Conservation (phyloP, 2,329 filamentous ascomycete genomes). For the Curvularia sp. region DNA sequence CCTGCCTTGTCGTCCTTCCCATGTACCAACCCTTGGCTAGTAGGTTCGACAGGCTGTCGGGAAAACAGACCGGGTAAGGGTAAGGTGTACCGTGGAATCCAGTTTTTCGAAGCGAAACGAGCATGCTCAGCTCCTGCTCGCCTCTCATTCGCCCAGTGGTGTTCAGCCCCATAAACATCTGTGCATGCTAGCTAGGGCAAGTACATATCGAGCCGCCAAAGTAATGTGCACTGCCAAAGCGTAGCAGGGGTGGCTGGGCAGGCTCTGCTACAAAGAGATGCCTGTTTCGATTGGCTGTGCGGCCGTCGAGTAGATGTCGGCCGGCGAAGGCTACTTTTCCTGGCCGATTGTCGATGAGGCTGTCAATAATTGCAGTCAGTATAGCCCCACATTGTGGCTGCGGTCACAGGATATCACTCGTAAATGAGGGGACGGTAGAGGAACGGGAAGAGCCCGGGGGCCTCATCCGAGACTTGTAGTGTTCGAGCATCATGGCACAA, state of each 20-base stretch:
- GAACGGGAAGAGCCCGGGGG: slow-evolving; percentile 7
- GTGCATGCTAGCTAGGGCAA: slow-evolving; percentile 1
- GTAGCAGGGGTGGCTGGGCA: not conserved
- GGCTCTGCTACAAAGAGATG: not conserved
- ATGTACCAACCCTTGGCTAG: slow-evolving; percentile 14
- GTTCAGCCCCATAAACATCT: slow-evolving; percentile 6
- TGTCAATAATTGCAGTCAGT: slow-evolving; percentile 4
- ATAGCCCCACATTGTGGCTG: slow-evolving; percentile 8
- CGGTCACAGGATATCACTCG: slow-evolving; percentile 9
- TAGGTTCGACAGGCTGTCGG: slow-evolving; percentile 14
- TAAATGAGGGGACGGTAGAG: not conserved
- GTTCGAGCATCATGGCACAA: slow-evolving; percentile 15
- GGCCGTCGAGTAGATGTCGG: not conserved
- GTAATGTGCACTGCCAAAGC: not conserved
- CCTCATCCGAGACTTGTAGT: slow-evolving; percentile 15
- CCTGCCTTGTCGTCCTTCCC: slow-evolving; percentile 4
- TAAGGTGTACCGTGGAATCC: slow-evolving; percentile 7
- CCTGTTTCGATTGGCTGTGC: not conserved
- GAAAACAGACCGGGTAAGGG: slow-evolving; percentile 4
- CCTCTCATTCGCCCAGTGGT: slow-evolving; percentile 1
- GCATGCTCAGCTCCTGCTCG: not conserved
- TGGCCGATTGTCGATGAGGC: not conserved
- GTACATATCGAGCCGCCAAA: not conserved
- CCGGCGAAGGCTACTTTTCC: not conserved
- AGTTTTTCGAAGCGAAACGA: slow-evolving; percentile 8